Base-by-base conservation (phyloP, 371 early-diverging fungal species). In the Rhizoclosmatium hyalinum region DNA sequence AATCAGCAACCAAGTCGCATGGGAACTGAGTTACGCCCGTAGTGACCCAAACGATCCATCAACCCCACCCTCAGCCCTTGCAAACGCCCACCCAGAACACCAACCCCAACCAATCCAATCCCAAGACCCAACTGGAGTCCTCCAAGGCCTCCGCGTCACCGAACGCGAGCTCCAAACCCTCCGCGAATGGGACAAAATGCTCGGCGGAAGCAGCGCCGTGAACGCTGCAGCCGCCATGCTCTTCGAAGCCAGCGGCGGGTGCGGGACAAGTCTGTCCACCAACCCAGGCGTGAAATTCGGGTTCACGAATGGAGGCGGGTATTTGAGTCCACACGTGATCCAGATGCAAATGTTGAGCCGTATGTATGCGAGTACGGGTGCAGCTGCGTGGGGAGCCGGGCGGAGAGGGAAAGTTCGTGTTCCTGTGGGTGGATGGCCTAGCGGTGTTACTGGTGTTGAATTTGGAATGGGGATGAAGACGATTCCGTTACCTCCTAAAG, bases 371-470 rank as follows among this genome's bases (percentile, higher is more conserved):
- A 46, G 45, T 24, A 69, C 69, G 4, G 57, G 69, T 19, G 69
- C 69, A 2, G 69, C 69, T 58, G 69, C 69, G 57, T 69, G 69
- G 69, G 69, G 69, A 4, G 57, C 69, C 24, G 69, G 69, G 44
- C 17, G 69, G n/a, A n/a, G 69, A 39, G 69, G 69, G 42, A 19
- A 39, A 41, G 69, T 75, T 0, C 54, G 76, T 5, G 72, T 75
- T 10, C 76, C 76, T 17, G 76, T 75, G n/a, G 76, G 76, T 3
- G 76, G 76, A 1, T 75, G 76, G 76, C 67, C 65, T 4, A 58
- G 58, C 19, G 58, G 58, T 8, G 58, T 58, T 17, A 58, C 58
- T 8, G 76, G 76, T 3, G 60, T 75, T 6, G 39, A 24, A 43
- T 75, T 71, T 47, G 65, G 65, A 3, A 75, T 75, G 76, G 76